Percentiles rank a stretch among this genome's conserved stretches.
phyloP scores from a whole-genome alignment of 192 early-diverging fungal species.

The Geranomyces variabilis region DNA sequence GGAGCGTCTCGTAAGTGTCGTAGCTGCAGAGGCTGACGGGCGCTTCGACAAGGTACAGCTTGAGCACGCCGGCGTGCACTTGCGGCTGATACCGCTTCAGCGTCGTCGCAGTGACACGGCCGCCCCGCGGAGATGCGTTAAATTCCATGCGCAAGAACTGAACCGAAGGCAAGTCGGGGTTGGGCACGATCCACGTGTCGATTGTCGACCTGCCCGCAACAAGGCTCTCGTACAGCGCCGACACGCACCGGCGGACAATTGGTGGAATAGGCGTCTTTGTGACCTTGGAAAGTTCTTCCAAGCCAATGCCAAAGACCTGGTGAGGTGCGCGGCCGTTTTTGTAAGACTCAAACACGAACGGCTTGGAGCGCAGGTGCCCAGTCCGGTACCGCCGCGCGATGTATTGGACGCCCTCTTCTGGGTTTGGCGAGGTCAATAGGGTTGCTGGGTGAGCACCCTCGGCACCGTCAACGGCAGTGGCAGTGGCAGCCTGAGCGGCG shows the following conservation, averaged over 20 bases:
- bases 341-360: conserved; percentile 37
- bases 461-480: neutral
- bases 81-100: conserved; percentile 26
- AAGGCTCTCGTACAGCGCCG: conserved; percentile 31
- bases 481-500: too few relatives aligned
- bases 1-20: conserved; percentile 39
- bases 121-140: conserved; percentile 13
- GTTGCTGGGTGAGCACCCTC: neutral
- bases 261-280: conserved; percentile 35
- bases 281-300: conserved; percentile 31
- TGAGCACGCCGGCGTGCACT: conserved; percentile 40
- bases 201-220: conserved; percentile 19
- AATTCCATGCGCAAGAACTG: conserved; percentile 47
- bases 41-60: conserved; percentile 40
- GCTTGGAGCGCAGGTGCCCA: conserved; percentile 28
- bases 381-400: conserved; percentile 36
- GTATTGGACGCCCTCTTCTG: conserved; percentile 20
- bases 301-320: conserved; percentile 40
- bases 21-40: conserved; percentile 31
- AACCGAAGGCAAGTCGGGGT: conserved; percentile 39
- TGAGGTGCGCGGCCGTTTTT: conserved; percentile 14
- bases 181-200: conserved; percentile 43
- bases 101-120: neutral
- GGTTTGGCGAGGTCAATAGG: conserved; percentile 25
- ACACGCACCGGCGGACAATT: conserved; percentile 35